Base-by-base conservation (phyloP, 768 basidiomycete genomes). In the Boletus insuetus region DNA sequence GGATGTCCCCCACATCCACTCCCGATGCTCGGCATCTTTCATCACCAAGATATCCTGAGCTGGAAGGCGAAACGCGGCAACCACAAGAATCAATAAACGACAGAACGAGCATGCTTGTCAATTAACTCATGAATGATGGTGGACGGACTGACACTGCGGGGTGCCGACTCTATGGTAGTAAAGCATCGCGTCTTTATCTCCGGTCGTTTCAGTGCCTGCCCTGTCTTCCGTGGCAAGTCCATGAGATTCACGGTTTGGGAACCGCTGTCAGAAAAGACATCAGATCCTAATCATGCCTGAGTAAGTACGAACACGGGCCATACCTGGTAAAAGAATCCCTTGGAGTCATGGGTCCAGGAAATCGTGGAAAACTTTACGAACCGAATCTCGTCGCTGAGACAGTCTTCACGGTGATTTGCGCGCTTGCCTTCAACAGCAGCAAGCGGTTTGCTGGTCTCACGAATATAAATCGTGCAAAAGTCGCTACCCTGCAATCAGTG, bases 301-400 rank as follows among this genome's bases (percentile, higher is more conserved):
- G 42, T 40, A 32, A 45, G 32, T 29, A 29, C 26, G 26, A 29
- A 13, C 7, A 13, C 12, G 19, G 22, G 32, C 29, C 26, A 20
- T 47, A 77, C 77, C 76, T 91, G 90, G 67, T 94, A 94, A 72
- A 93, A 90, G 71, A 93, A 91, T 2, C 91, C 91, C 57, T 83
- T 85, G 51, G 83, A 85, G 69, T 92, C 89, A 52, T 83, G 81
- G 5, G 84, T 84, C 91, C 91, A 93, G 26, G 76, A 74, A 41
- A 91, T 77, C 12, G 75, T 70, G 1, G 86, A 87, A 70, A 90
- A 91, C 67, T 93, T 93, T 58, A 89, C 87, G 64, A 81, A 87
- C 51, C 84, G 79, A 50, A 92, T 71, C 56, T 84, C 85, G 43
- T 93, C 91, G 4, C 75, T 59, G 37, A 91, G 77, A 42, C 84